These are phyloP conservation scores for Coniferiporia sulphurascens DNA, from an alignment of 1,284 basidiomycete species.

Conservation along the genomic window DNA sequence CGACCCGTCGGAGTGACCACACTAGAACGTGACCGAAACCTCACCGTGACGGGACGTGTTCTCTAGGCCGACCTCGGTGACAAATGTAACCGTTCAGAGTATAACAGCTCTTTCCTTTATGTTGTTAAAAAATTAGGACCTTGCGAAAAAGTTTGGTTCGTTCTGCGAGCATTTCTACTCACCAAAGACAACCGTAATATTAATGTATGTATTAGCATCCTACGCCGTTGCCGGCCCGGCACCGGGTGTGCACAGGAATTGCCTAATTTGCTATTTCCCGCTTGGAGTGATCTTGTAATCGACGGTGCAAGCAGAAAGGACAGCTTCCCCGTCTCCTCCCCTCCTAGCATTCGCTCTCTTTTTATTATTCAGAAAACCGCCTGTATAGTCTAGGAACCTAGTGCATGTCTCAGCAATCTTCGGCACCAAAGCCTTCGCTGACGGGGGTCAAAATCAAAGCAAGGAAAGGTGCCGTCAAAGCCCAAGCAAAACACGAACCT, in stretches of 20 bases:
- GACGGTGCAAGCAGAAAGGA: not conserved
- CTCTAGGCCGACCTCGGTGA: no score
- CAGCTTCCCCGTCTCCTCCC: not conserved
- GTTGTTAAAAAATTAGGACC: no score
- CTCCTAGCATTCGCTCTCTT: not conserved
- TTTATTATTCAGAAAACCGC: not conserved
- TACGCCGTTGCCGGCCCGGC: no score
- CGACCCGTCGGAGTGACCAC: no score
- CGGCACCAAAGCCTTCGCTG: slow-evolving; percentile 77
- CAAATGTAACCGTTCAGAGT: no score
- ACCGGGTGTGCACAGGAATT: not conserved
- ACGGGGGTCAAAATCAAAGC: slow-evolving; percentile 86
- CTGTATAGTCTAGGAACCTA: slow-evolving; percentile 13
- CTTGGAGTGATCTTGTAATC: not conserved
- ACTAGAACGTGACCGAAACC: no score
- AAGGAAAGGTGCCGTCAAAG: slow-evolving; percentile 83
- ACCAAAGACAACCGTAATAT: no score
- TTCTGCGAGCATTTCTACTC: no score
- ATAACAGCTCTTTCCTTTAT: no score
- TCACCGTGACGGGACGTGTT: no score
- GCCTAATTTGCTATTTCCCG: not conserved
- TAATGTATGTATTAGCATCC: no score
- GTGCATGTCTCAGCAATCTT: slow-evolving; percentile 86
- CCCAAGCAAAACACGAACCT: slow-evolving; percentile 86
- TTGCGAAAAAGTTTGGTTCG: no score